Evolutionary conservation across 2,329 filamentous ascomycete species (phyloP).

Genomic region (Calonectria pseudoturangicola): DNA sequence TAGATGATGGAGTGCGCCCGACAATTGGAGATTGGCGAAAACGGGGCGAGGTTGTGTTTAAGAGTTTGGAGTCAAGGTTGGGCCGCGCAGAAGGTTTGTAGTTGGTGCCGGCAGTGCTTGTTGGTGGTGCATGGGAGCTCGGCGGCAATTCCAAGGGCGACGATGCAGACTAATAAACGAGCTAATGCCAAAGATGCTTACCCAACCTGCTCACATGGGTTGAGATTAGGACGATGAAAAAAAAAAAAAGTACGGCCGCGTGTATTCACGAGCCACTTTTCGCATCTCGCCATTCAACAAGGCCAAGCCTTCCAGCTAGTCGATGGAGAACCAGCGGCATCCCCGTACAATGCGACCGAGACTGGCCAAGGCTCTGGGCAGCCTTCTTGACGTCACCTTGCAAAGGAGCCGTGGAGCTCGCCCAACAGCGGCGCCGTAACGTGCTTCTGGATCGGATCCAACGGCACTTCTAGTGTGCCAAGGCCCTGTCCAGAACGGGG

Average conservation of each 20-base stretch:
- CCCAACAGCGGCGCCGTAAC: slow-evolving; percentile 3
- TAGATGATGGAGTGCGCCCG: slow-evolving; percentile 12
- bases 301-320: slow-evolving; percentile 11
- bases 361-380: slow-evolving; percentile 14
- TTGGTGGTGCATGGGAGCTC: slow-evolving; percentile 6
- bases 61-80: slow-evolving; percentile 23
- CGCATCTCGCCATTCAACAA: slow-evolving; percentile 37
- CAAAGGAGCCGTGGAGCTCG: not conserved
- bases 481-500: slow-evolving; percentile 20
- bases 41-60: slow-evolving; percentile 12
- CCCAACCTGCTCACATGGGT: slow-evolving; percentile 20
- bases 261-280: slow-evolving; percentile 35
- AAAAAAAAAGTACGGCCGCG: slow-evolving; percentile 4
- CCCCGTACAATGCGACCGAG: slow-evolving; percentile 13
- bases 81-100: slow-evolving; percentile 25
- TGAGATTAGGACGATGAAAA: not conserved
- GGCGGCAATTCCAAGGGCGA: not conserved
- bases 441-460: slow-evolving; percentile 33
- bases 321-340: slow-evolving; percentile 14
- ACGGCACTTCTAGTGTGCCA: slow-evolving; percentile 39
- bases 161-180: not conserved
- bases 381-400: slow-evolving; percentile 49
- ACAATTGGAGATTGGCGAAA: slow-evolving; percentile 31
- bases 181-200: slow-evolving; percentile 19
- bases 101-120: slow-evolving; percentile 44